Evolutionary conservation across 2,329 filamentous ascomycete species (phyloP), one percentile per base, ranked within the genome.

Genomic region (Diplodia corticola): DNA sequence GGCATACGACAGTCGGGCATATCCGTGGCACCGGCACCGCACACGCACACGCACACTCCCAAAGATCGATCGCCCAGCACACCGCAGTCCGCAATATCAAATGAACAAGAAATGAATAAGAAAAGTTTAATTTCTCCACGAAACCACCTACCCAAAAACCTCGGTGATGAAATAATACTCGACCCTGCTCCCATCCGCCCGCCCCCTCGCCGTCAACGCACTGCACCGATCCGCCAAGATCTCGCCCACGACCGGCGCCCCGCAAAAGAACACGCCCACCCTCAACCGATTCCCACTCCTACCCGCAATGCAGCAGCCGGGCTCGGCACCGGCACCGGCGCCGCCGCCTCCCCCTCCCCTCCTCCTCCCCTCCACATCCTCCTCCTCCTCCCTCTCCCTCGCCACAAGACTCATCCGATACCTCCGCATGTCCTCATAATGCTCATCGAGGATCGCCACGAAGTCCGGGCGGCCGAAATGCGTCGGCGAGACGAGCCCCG

Each of bases 151-250:
- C 3, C 80, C 82, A 76, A 87, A 87, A 0, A 86, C 83, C 69
- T 86, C 85, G 65, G 85, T 84, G 80, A 85, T 83, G 63, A 87
- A 87, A 63, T 84, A 78, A 72, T 87, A 87, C 71, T 85, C 78
- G 35, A 87, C 78, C 70, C 80, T 82, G 57, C 79, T 81, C 17
- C 80, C 82, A 68, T 86, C 84, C n/a, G 80, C 75, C 33, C 83
- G 76, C 0, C 82, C 84, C 68, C 83, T 80, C 1, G 81, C 76
- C 10, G 82, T 86, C 70, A 87, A 72, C 67, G 80, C 75, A 5
- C 79, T 75, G 67, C 85, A 87, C 68, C 82, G 80, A 74, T 87
- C 85, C 10, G 84, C 83, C 69, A 87, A 33, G 7, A 53, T 53
- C 65, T 26, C n/a, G 3, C 85, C 84, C n/a, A 87, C 82, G 1